Percentiles rank a stretch among this genome's conserved stretches.
Conservation (phyloP, 2,329 filamentous ascomycete species). For the Nannizziopsis arthrosporioides region DNA sequence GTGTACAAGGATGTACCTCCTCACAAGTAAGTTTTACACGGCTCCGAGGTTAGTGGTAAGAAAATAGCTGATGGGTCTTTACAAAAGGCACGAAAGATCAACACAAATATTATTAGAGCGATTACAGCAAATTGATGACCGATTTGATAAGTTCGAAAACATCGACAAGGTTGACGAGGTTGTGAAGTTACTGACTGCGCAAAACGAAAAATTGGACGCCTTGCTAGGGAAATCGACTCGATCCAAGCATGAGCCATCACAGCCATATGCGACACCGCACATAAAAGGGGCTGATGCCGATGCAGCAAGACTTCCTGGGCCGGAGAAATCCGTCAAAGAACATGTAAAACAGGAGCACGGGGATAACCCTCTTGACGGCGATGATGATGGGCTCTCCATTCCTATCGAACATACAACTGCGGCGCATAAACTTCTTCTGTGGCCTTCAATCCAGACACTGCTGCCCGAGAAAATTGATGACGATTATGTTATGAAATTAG, state of each 20-base stretch:
- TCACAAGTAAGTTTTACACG: conserved; percentile 57
- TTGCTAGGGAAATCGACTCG: conserved; percentile 9
- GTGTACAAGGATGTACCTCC: conserved; percentile 84
- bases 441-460: conserved; percentile 56
- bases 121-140: conserved; percentile 24
- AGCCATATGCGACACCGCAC: not conserved
- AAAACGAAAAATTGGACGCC: conserved; percentile 12
- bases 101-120: conserved; percentile 30
- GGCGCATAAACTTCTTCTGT: conserved; percentile 68
- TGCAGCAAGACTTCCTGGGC: not conserved
- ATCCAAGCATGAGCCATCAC: conserved; percentile 3
- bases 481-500: conserved; percentile 62
- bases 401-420: conserved; percentile 80
- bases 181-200: conserved; percentile 7
- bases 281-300: not conserved
- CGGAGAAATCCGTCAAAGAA: not conserved
- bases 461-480: conserved; percentile 50
- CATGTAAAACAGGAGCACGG: conserved; percentile 29
- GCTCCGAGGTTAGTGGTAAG: not conserved
- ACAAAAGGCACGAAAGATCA: conserved; percentile 30
- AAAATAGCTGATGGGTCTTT: not conserved
- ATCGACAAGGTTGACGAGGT: conserved; percentile 6
- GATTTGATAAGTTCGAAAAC: conserved; percentile 9
- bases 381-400: conserved; percentile 53
- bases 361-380: conserved; percentile 23